phyloP scores from a whole-genome alignment of 257 asterid species.

The Ocimum tenuiflorum region DNA sequence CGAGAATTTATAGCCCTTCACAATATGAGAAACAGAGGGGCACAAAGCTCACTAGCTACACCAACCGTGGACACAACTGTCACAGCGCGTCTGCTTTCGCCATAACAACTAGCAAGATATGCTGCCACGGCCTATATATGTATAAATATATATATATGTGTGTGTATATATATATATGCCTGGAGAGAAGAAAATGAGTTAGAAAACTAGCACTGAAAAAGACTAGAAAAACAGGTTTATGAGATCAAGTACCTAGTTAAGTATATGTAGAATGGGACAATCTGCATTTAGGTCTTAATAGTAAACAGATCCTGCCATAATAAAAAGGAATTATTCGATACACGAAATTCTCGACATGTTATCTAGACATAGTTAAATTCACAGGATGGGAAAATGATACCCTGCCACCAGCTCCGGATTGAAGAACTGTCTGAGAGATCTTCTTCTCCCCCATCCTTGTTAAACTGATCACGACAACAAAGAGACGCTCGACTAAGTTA shows the following conservation, averaged over 20 bases:
- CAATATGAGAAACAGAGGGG: slow-evolving; percentile 8
- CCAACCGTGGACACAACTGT: background rate
- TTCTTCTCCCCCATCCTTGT: background rate
- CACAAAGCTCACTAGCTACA: slow-evolving; percentile 7
- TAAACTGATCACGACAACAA: background rate
- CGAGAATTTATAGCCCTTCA: slow-evolving; percentile 14
- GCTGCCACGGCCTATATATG: slow-evolving; percentile 4
- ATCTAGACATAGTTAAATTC: no score
- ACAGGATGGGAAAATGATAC: background rate
- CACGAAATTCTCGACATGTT: background rate
- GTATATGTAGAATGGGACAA: background rate
- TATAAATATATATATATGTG: background rate
- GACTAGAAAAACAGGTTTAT: no score
- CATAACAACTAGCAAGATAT: slow-evolving; percentile 5
- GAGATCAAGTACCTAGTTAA: background rate
- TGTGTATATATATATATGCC: slow-evolving; percentile 12
- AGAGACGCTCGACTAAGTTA: no score
- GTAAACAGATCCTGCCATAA: background rate
- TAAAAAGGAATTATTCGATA: background rate
- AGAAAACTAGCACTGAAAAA: background rate
- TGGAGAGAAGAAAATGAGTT: slow-evolving; percentile 10
- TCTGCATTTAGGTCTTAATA: background rate
- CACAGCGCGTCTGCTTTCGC: slow-evolving; percentile 12
- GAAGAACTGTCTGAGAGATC: background rate
- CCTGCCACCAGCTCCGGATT: background rate